These are phyloP conservation scores for Umbellularia californica DNA, from an alignment of 164 flowering plant genomes.

Conservation along the genomic window DNA sequence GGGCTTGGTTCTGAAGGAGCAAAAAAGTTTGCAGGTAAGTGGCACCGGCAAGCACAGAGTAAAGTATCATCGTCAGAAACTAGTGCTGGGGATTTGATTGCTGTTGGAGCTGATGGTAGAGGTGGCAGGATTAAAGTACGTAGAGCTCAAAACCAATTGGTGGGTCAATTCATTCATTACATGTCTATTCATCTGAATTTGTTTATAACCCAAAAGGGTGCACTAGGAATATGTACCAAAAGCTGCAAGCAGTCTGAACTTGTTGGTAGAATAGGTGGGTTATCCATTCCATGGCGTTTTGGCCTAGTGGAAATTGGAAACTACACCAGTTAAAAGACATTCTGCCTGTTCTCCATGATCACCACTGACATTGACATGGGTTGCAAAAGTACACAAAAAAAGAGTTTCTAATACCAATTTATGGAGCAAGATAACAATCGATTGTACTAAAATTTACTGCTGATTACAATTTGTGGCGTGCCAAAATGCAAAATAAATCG, in stretches of 20 bases:
- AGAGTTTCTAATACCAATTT: no score
- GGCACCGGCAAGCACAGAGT: conserved; percentile 73
- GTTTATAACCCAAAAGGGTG: background rate
- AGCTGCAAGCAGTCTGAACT: background rate
- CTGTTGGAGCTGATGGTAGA: conserved; percentile 93
- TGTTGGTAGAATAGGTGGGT: no score
- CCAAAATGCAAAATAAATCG: background rate
- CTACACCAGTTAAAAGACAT: no score
- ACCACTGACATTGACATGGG: no score
- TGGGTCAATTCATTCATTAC: conserved; percentile 23
- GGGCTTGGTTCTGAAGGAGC: conserved; percentile 86
- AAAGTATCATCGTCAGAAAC: conserved; percentile 18
- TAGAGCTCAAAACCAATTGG: conserved; percentile 50
- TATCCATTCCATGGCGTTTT: no score
- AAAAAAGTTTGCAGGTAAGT: conserved; percentile 70
- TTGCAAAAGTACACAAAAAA: no score
- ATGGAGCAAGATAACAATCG: no score
- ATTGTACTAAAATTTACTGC: no score
- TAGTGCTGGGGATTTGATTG: conserved; percentile 44
- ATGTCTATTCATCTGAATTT: background rate
- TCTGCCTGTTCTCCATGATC: no score
- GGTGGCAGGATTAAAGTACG: conserved; percentile 83
- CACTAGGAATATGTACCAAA: background rate
- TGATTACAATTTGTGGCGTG: background rate
- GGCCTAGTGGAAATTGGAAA: no score